Evolutionary conservation across 129 eudicot genomes (phyloP).

Genomic region (Lactuca saligna): DNA sequence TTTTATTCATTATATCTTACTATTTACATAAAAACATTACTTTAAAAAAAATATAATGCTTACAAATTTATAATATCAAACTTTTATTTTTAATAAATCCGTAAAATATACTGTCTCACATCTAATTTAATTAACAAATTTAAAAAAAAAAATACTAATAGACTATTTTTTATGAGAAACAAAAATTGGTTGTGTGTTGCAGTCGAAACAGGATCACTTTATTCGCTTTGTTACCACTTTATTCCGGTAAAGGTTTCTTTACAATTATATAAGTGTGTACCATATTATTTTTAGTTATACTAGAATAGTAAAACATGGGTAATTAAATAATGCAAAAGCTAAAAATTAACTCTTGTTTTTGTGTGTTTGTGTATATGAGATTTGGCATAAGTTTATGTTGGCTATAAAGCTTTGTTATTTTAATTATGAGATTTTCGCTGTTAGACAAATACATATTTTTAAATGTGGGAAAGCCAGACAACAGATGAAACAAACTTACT

Average conservation of each 20-base stretch:
- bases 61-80: too few relatives aligned
- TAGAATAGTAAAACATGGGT: constrained; percentile 18
- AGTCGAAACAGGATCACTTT: constrained; percentile 32
- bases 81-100: too few relatives aligned
- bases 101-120: too few relatives aligned
- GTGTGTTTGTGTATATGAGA: constrained; percentile 12
- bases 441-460: not conserved
- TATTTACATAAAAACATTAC: too few relatives aligned
- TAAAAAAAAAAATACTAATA: not conserved
- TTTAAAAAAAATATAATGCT: too few relatives aligned
- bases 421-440: not conserved
- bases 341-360: constrained; percentile 30
- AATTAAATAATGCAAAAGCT: constrained; percentile 25
- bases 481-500: constrained; percentile 15
- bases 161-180: not conserved
- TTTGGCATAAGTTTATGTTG: not conserved
- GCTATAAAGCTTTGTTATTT: not conserved
- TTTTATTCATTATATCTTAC: too few relatives aligned
- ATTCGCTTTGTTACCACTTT: constrained; percentile 29
- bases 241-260: constrained; percentile 17
- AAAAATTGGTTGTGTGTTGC: constrained; percentile 20
- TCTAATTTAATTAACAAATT: not conserved
- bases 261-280: not conserved
- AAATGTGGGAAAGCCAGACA: not conserved
- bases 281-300: constrained; percentile 3